Percentiles rank a stretch among this genome's conserved stretches.
These are phyloP conservation scores for Populus tremula DNA, from an alignment of 345 rosid species.

Conservation along the genomic window DNA sequence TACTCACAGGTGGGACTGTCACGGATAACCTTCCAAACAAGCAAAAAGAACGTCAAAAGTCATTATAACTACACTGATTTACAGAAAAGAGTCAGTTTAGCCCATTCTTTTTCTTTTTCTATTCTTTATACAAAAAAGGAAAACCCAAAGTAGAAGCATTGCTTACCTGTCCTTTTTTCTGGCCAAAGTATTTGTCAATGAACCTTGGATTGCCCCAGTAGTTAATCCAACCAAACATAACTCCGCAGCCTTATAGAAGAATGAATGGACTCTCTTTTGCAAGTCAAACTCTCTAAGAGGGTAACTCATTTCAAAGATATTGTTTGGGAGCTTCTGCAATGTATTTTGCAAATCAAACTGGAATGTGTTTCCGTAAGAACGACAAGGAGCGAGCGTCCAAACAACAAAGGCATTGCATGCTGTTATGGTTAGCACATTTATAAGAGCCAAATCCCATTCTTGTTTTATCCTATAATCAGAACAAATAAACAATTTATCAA, in stretches of 20 bases:
- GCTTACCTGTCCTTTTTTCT: conserved; percentile 69
- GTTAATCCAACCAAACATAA: conserved; percentile 71
- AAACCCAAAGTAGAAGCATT: not conserved
- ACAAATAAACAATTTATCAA: conserved; percentile 18
- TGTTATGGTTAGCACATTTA: conserved; percentile 73
- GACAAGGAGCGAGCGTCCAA: conserved; percentile 92
- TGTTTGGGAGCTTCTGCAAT: conserved; percentile 91
- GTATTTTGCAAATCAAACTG: conserved; percentile 90
- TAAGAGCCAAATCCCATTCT: conserved; percentile 93
- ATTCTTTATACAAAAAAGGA: not conserved
- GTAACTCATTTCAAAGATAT: conserved; percentile 84
- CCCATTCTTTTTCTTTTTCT: not conserved
- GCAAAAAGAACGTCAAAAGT: not conserved
- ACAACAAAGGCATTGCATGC: conserved; percentile 83
- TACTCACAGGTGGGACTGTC: conserved; percentile 63
- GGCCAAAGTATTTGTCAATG: conserved; percentile 65
- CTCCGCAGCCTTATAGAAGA: conserved; percentile 84
- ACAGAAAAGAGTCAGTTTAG: not conserved
- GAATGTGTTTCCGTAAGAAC: conserved; percentile 89
- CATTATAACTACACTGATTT: not conserved
- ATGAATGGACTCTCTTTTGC: conserved; percentile 86
- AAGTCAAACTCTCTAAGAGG: conserved; percentile 83
- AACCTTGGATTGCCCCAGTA: conserved; percentile 82
- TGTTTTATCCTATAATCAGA: conserved; percentile 58
- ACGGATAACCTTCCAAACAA: conserved; percentile 63